Evolutionary conservation across 306 rosid species (phyloP), one percentile per base, ranked within the genome.

Genomic region (Acacia confusa): DNA sequence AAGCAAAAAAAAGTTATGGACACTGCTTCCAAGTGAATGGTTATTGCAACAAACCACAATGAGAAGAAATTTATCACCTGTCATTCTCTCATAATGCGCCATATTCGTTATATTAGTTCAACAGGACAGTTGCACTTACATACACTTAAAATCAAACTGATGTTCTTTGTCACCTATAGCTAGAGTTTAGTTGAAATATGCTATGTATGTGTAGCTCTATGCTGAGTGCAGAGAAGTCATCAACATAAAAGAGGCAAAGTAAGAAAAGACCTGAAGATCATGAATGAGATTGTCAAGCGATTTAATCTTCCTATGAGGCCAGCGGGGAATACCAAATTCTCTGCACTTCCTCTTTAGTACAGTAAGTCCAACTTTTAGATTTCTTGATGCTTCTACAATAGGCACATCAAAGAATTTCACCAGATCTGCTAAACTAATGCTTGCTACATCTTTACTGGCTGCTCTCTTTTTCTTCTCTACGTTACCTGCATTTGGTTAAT

Each of bases 241-340:
- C 53, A 71, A 25, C 52, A 30, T 28, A 30, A 43, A 78, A 65
- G 53, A 81, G 58, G 72, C 70, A 15, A 24, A 68, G 63, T 61
- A 78, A 80, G 79, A 84, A 79, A 84, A 52, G 75, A 92, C 98
- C 97, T 94, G 95, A 79, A 94, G 97, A 88, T 89, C 94, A 58
- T 82, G 91, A 73, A 94, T 94, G 89, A 94, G 97, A 87, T 89
- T 67, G 78, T 91, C 97, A 17, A 94, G 94, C 15, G 98, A 94
- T 87, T 91, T 94, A 75, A 94, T 91, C 86, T 94, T 94, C 86
- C 98, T 88, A 83, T 94, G 98, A 52, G 97, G 98, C 97, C 98
- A 94, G 73, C 98, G 94, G 41, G 92, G 92, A 80, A 94, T 94
- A 43, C 98, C 97, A 15, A 91, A 89, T 80, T 94, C 97, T 89